Evolutionary conservation across 2,329 filamentous ascomycete genomes (phyloP).

Genomic region (Hypoxylon sp.): DNA sequence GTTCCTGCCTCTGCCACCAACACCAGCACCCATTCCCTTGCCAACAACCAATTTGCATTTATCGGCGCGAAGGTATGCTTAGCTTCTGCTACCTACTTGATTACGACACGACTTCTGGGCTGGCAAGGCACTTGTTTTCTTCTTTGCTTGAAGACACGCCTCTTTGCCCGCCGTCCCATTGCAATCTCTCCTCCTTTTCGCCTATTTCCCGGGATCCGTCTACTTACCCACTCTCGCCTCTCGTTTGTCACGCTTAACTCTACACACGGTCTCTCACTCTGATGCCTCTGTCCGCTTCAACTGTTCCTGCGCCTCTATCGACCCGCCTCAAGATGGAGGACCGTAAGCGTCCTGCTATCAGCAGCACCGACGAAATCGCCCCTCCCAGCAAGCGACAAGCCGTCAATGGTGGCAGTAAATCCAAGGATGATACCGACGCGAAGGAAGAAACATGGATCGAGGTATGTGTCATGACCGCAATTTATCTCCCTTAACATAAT

Average conservation of each 20-base stretch:
- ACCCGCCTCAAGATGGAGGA: slow-evolving; percentile 98
- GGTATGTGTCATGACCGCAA: slow-evolving; percentile 64
- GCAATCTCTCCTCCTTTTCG: slow-evolving; percentile 37
- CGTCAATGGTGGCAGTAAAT: slow-evolving; percentile 79
- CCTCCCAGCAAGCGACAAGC: slow-evolving; percentile 94
- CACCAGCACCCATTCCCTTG: slow-evolving; percentile 42
- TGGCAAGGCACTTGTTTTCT: slow-evolving; percentile 16
- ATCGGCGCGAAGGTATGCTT: slow-evolving; percentile 27
- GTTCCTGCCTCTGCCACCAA: slow-evolving; percentile 51
- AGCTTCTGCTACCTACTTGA: slow-evolving; percentile 4
- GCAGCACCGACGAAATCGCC: slow-evolving; percentile 83
- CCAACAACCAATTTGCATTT: slow-evolving; percentile 33
- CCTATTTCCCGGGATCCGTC: slow-evolving; percentile 21
- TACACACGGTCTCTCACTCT: slow-evolving; percentile 65
- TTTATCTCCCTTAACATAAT: slow-evolving; percentile 31
- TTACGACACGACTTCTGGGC: slow-evolving; percentile 4
- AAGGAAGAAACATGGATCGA: slow-evolving; percentile 73
- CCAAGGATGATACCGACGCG: slow-evolving; percentile 67
- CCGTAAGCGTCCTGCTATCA: slow-evolving; percentile 92
- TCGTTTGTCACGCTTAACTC: slow-evolving; percentile 48
- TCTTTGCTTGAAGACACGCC: slow-evolving; percentile 5
- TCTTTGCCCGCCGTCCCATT: slow-evolving; percentile 19
- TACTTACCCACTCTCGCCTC: slow-evolving; percentile 33
- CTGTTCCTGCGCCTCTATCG: slow-evolving; percentile 78
- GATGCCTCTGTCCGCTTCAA: slow-evolving; percentile 87